Evolutionary conservation across 345 rosid species (phyloP).

Genomic region (Balakata baccata): DNA sequence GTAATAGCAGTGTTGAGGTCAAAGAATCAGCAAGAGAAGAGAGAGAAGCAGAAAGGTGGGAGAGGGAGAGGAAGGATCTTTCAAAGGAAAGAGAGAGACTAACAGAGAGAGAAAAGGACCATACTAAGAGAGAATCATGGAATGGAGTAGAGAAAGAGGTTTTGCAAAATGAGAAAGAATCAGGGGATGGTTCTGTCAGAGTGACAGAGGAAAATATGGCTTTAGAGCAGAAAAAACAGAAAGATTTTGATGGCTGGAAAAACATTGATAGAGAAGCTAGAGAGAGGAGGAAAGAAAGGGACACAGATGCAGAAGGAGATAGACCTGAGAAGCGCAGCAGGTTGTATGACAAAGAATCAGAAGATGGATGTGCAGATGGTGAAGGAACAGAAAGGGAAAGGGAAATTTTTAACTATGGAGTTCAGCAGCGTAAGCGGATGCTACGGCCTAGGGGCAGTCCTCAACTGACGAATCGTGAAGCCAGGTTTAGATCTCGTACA

Average conservation of each 20-base stretch:
- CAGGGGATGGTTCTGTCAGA: conserved; percentile 62
- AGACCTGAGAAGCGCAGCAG: conserved; percentile 77
- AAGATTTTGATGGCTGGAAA: conserved; percentile 67
- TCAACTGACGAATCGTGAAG: conserved; percentile 64
- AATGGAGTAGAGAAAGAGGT: conserved; percentile 66
- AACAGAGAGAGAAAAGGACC: conserved; percentile 72
- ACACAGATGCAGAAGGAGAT: conserved; percentile 69
- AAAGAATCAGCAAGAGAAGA: conserved; percentile 75
- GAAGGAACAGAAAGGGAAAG: conserved; percentile 86
- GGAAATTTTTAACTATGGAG: conserved; percentile 71
- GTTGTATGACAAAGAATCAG: conserved; percentile 67
- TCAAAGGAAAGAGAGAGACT: conserved; percentile 62
- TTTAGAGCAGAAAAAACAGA: conserved; percentile 66
- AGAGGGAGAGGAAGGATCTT: conserved; percentile 76
- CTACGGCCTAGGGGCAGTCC: conserved; percentile 93
- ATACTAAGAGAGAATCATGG: conserved; percentile 66
- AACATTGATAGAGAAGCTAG: conserved; percentile 64
- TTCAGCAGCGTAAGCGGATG: conserved; percentile 97
- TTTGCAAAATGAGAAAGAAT: conserved; percentile 55
- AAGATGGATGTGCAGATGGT: conserved; percentile 82
- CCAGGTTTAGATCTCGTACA: conserved; percentile 55
- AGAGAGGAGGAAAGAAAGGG: conserved; percentile 87
- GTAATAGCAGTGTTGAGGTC: conserved; percentile 49
- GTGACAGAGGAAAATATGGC: conserved; percentile 49
- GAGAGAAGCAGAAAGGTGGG: conserved; percentile 82